Conservation (phyloP, 2,329 filamentous ascomycete species). For the Xylaria sp. region DNA sequence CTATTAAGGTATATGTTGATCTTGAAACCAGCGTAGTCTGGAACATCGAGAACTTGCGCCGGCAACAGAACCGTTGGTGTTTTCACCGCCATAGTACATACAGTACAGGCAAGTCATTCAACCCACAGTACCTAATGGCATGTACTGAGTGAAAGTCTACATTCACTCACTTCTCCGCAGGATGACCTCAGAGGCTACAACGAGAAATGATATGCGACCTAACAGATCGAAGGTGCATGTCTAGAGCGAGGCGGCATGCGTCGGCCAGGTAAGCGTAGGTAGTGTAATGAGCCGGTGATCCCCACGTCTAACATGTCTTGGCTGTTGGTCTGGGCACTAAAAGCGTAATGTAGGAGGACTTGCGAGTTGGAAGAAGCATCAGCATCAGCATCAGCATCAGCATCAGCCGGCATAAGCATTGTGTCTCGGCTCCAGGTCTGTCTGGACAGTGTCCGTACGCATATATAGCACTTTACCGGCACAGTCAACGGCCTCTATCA, state of each 20-base stretch:
- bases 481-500: not conserved
- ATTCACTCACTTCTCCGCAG: too few relatives aligned
- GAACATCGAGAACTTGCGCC: too few relatives aligned
- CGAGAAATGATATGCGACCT: constrained; percentile 9
- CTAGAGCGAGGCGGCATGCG: not conserved
- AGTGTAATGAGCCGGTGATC: not conserved
- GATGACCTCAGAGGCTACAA: constrained; percentile 10
- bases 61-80: too few relatives aligned
- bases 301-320: not conserved
- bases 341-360: too few relatives aligned
- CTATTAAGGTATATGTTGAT: not conserved
- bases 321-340: not conserved
- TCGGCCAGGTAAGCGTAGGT: not conserved
- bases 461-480: not conserved
- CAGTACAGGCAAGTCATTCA: too few relatives aligned
- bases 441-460: too few relatives aligned
- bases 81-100: too few relatives aligned
- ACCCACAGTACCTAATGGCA: too few relatives aligned
- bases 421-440: constrained; percentile 6
- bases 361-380: not conserved
- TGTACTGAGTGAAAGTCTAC: too few relatives aligned
- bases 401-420: too few relatives aligned
- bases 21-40: not conserved
- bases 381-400: not conserved
- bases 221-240: constrained; percentile 17